phyloP scores from a whole-genome alignment of 2,329 filamentous ascomycete genomes.

The Sporothrix globosa region DNA sequence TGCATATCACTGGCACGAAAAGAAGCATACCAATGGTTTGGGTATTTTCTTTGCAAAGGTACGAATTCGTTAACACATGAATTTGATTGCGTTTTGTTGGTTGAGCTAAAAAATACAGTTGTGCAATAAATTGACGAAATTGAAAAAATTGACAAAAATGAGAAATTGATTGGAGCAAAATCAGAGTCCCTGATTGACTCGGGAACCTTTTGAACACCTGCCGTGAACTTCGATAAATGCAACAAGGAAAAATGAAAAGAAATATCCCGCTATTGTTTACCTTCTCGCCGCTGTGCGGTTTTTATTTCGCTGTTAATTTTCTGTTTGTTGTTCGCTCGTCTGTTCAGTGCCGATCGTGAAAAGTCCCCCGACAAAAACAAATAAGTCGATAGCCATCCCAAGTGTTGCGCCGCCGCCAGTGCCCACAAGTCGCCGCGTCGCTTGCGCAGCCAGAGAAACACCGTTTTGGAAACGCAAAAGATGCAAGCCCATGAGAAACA shows the following conservation, averaged over 20 bases:
- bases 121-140: constrained; percentile 6
- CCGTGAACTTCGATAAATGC: constrained; percentile 2
- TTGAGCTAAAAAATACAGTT: constrained; percentile 4
- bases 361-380: not conserved
- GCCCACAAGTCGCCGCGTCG: constrained; percentile 1
- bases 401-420: constrained; percentile 17
- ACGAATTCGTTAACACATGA: not conserved
- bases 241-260: not conserved
- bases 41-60: not conserved
- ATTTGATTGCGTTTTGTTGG: not conserved
- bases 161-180: constrained; percentile 11
- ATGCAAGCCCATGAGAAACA: not conserved
- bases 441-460: constrained; percentile 9
- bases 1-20: not conserved
- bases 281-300: not conserved
- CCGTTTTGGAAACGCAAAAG: not conserved
- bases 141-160: not conserved
- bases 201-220: constrained; percentile 17
- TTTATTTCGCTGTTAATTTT: not conserved
- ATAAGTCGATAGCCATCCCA: not conserved
- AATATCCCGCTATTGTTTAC: not conserved
- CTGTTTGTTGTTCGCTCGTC: constrained; percentile 4
- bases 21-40: not conserved
- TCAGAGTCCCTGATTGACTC: constrained; percentile 11
- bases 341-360: not conserved